Conservation (phyloP, 2,329 filamentous ascomycete genomes). For the Fusarium paranaense region DNA sequence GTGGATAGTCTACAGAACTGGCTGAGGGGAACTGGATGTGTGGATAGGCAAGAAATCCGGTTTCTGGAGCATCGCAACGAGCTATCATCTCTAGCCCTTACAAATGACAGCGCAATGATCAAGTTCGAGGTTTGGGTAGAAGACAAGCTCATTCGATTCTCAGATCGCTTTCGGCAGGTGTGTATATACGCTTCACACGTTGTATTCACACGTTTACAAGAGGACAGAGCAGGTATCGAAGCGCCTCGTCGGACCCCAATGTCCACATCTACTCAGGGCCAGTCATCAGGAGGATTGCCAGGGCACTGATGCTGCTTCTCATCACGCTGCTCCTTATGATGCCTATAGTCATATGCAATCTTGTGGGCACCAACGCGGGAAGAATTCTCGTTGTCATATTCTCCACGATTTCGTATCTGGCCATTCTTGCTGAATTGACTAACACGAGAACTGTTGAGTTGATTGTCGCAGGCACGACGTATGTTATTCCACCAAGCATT, state of each 20-base stretch:
- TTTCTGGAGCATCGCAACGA: background rate
- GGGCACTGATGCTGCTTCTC: background rate
- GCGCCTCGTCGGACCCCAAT: background rate
- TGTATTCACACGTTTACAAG: background rate
- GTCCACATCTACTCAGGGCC: background rate
- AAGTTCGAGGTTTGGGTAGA: background rate
- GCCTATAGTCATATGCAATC: background rate
- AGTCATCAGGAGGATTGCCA: background rate
- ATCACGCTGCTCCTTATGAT: background rate
- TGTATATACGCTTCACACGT: too few relatives aligned
- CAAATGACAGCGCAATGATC: background rate
- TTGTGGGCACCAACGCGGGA: background rate
- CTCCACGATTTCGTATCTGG: background rate
- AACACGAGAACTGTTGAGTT: background rate
- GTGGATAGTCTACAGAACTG: background rate
- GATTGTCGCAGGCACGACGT: background rate
- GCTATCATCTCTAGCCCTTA: background rate
- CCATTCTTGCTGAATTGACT: background rate
- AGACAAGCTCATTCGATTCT: background rate
- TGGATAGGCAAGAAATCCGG: background rate
- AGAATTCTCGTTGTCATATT: background rate
- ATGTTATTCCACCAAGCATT: background rate
- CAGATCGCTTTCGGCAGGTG: background rate
- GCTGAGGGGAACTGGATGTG: background rate
- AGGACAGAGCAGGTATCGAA: background rate